phyloP scores from a whole-genome alignment of 257 asterid genomes.

The Cruciata laevipes region DNA sequence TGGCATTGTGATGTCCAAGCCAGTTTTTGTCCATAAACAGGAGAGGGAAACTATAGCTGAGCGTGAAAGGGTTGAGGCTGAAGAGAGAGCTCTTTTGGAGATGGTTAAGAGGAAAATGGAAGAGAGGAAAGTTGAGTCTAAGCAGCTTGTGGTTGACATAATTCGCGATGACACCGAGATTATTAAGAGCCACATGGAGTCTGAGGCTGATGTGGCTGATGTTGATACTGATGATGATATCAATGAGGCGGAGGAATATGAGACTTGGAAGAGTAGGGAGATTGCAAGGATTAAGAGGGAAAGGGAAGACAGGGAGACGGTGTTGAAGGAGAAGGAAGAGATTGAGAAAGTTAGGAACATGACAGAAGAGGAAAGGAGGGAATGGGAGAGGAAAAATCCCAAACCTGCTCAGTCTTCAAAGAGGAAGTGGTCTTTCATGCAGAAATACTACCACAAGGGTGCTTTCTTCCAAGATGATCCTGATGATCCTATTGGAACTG shows the following conservation, averaged over 20 bases:
- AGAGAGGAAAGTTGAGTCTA: slow-evolving; percentile 76
- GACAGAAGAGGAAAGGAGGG: slow-evolving; percentile 95
- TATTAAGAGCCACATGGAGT: slow-evolving; percentile 64
- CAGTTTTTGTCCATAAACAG: slow-evolving; percentile 67
- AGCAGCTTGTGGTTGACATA: slow-evolving; percentile 72
- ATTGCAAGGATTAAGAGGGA: slow-evolving; percentile 96
- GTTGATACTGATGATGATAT: slow-evolving; percentile 90
- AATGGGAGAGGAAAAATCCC: slow-evolving; percentile 97
- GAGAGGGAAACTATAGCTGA: slow-evolving; percentile 87
- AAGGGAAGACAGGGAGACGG: slow-evolving; percentile 72
- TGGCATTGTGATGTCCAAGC: slow-evolving; percentile 72
- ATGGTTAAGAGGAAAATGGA: slow-evolving; percentile 58
- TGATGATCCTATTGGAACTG: slow-evolving; percentile 66
- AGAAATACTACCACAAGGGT: slow-evolving; percentile 93
- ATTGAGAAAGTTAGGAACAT: slow-evolving; percentile 87
- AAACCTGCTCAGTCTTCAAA: slow-evolving; percentile 41
- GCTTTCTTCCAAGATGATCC: slow-evolving; percentile 82
- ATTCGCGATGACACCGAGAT: slow-evolving; percentile 79
- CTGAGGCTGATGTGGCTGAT: slow-evolving; percentile 67
- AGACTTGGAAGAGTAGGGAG: slow-evolving; percentile 95
- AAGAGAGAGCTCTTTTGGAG: slow-evolving; percentile 79
- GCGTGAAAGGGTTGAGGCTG: slow-evolving; percentile 84
- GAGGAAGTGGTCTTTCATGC: slow-evolving; percentile 87
- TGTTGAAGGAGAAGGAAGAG: slow-evolving; percentile 86
- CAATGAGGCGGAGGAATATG: slow-evolving; percentile 89